These are phyloP conservation scores for Oemleria cerasiformis DNA, from an alignment of 306 rosid genomes.

Conservation along the genomic window DNA sequence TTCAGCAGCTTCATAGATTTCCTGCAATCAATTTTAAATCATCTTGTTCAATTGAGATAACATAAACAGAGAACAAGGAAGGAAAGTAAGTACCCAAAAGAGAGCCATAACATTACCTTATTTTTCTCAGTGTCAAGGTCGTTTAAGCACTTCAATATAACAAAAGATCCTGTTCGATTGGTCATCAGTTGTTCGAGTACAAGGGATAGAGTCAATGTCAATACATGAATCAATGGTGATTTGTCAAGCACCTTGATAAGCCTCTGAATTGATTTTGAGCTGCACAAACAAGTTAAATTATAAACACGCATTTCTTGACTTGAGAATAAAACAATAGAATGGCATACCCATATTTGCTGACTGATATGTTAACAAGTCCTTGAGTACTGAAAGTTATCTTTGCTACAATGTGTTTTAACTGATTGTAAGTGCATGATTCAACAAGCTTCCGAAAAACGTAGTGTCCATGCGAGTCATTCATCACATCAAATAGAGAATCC, in stretches of 20 bases:
- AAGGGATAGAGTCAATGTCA: neutral
- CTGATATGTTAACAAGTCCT: neutral
- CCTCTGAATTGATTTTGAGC: conserved; percentile 19
- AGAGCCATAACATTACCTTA: conserved; percentile 12
- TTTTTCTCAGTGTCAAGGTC: conserved; percentile 4
- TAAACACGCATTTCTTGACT: neutral
- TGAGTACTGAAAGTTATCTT: neutral
- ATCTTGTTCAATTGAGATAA: too few relatives aligned
- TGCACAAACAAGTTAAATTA: neutral
- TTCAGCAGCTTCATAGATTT: conserved; percentile 10
- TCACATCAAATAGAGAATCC: conserved; percentile 3
- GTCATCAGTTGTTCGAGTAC: conserved; percentile 12
- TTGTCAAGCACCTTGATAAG: conserved; percentile 24
- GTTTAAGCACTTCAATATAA: conserved; percentile 20
- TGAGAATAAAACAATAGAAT: neutral
- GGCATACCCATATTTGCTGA: conserved; percentile 5
- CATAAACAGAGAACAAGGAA: too few relatives aligned
- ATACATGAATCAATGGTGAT: neutral
- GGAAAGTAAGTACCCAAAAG: neutral
- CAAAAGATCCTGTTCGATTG: conserved; percentile 4
- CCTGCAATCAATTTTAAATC: neutral
- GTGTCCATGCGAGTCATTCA: conserved; percentile 8
- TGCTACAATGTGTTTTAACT: conserved; percentile 8
- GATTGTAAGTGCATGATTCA: neutral
- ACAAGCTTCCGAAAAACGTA: conserved; percentile 21